Evolutionary conservation across 208 protist genomes (phyloP).

Genomic region (Leishmania amazonensis): DNA sequence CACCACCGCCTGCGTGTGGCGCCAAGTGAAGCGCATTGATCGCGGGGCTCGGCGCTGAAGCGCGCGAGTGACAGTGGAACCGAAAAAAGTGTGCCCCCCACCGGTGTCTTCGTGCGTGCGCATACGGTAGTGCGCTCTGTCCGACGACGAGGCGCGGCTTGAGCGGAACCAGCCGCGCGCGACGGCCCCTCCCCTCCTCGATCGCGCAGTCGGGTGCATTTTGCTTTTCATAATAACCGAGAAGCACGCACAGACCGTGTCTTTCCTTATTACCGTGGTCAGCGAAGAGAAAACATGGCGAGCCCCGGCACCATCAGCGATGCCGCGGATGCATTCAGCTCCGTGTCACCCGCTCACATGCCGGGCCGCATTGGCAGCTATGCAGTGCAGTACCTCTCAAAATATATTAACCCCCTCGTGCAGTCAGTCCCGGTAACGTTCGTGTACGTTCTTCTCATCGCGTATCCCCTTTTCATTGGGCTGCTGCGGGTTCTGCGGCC

Average conservation of each 20-base stretch:
- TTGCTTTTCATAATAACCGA: not conserved
- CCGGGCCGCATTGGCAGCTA: not conserved
- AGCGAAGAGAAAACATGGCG: not conserved
- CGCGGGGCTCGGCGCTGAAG: too few relatives aligned
- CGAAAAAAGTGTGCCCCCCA: too few relatives aligned
- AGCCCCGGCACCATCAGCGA: not conserved
- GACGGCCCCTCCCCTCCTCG: too few relatives aligned
- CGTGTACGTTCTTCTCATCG: slow-evolving; percentile 21
- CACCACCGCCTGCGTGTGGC: too few relatives aligned
- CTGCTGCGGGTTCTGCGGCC: slow-evolving; percentile 24
- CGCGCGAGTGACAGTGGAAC: too few relatives aligned
- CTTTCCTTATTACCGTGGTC: not conserved
- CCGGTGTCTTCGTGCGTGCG: too few relatives aligned
- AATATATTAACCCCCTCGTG: not conserved
- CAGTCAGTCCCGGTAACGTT: not conserved
- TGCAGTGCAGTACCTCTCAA: not conserved
- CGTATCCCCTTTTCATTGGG: slow-evolving; percentile 29
- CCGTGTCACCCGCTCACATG: not conserved
- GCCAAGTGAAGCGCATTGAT: too few relatives aligned
- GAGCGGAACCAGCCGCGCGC: too few relatives aligned
- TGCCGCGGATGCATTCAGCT: not conserved
- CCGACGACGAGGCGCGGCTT: too few relatives aligned
- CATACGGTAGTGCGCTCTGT: too few relatives aligned
- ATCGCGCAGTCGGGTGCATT: too few relatives aligned
- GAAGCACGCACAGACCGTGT: not conserved